Conservation (phyloP, 768 basidiomycete genomes). For the Cyclocybe aegerita region DNA sequence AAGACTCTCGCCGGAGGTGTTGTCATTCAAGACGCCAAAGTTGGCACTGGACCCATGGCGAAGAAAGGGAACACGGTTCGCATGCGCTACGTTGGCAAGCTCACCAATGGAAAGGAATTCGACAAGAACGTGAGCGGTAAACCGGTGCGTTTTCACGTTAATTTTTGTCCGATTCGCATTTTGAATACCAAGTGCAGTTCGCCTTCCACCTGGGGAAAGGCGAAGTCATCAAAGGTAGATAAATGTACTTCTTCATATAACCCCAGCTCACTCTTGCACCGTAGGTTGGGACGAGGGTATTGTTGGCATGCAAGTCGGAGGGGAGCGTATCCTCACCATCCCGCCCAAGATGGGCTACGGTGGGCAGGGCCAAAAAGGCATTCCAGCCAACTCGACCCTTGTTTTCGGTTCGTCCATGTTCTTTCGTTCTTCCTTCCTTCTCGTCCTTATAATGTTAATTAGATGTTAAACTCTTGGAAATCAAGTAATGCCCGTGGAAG, state of each 20-base stretch:
- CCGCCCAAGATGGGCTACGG: conserved; percentile 77
- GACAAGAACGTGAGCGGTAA: conserved; percentile 84
- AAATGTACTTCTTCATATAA: not conserved
- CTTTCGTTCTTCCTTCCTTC: not conserved
- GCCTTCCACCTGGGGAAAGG: conserved; percentile 79
- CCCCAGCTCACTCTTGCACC: conserved; percentile 1
- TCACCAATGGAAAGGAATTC: conserved; percentile 72
- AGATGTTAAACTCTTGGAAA: conserved; percentile 74
- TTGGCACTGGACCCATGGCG: conserved; percentile 81
- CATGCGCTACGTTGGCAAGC: conserved; percentile 94
- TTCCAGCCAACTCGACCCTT: conserved; percentile 81
- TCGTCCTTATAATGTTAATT: conserved; percentile 9
- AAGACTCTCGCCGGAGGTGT: conserved; percentile 70
- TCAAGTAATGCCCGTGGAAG: conserved; percentile 46
- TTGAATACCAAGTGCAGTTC: conserved; percentile 43
- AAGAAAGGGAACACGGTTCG: conserved; percentile 81
- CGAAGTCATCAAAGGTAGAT: conserved; percentile 87
- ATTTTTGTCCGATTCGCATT: not conserved
- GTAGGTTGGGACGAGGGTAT: conserved; percentile 91
- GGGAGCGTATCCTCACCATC: conserved; percentile 80
- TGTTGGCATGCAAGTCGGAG: conserved; percentile 88
- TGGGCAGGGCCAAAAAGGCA: conserved; percentile 49
- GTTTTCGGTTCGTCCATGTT: conserved; percentile 62
- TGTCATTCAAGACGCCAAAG: conserved; percentile 71
- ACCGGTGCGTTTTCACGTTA: conserved; percentile 54